These are phyloP conservation scores for Sphagnum magellanicum DNA, from an alignment of 228 moss, liverwort and hornwort genomes.

Conservation along the genomic window DNA sequence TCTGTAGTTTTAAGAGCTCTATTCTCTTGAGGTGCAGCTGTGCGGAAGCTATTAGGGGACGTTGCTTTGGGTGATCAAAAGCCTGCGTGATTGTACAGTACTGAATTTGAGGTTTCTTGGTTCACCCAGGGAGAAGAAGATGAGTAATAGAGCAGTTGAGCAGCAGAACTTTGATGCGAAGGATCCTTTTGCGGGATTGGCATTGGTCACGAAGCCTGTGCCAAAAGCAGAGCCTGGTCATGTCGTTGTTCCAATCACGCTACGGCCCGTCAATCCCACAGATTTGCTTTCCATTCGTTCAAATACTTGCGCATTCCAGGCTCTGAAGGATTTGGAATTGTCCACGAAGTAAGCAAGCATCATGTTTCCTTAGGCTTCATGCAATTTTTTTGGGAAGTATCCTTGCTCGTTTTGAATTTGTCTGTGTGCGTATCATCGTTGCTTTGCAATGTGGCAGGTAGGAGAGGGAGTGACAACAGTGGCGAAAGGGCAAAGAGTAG, in stretches of 20 bases:
- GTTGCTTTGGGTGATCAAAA: no score
- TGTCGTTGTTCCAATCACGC: conserved; percentile 67
- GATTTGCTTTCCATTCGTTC: conserved; percentile 53
- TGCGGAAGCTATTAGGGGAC: no score
- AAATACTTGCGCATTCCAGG: conserved; percentile 40
- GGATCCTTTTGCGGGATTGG: conserved; percentile 59
- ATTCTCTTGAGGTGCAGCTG: no score
- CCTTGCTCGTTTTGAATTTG: neutral
- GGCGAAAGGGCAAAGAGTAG: conserved; percentile 3
- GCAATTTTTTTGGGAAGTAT: neutral
- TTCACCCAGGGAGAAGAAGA: conserved; percentile 3
- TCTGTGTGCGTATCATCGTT: neutral
- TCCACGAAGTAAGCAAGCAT: conserved; percentile 48
- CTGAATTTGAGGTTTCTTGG: no score
- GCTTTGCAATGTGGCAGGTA: conserved; percentile 2
- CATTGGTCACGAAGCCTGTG: conserved; percentile 57
- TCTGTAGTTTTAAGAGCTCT: no score
- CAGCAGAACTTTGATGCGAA: conserved; percentile 39
- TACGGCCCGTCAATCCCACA: conserved; percentile 73
- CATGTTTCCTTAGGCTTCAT: neutral
- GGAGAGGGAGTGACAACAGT: conserved; percentile 3
- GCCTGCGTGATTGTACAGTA: no score
- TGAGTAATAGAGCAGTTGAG: conserved; percentile 68
- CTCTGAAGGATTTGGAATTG: conserved; percentile 76
- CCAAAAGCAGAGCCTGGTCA: conserved; percentile 55